Base-by-base conservation (phyloP, 1,284 basidiomycete species). In the Phaffia rhodozyma region DNA sequence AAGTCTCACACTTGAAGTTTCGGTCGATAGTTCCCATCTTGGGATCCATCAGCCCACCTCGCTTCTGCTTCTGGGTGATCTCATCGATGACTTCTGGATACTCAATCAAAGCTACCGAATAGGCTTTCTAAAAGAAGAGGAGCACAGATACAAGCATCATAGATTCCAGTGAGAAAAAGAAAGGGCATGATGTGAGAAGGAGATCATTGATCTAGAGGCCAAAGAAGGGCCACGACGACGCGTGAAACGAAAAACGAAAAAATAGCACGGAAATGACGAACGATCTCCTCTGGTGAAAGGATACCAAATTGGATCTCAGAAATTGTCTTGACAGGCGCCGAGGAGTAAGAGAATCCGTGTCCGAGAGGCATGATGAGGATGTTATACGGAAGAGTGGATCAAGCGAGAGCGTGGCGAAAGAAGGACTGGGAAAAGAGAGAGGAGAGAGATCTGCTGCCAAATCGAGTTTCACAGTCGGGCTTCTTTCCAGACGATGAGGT, bases 1-100 rank as follows among this genome's bases (percentile, higher is more conserved):
- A 98, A 30, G 96, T 98, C 79, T 97, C 92, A 75, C 96, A 98
- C 80, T 98, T 98, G 81, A 96, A 97, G 77, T 97, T 97, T 69
- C 96, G 84, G 80, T 98, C 94, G 75, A 97, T 97, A 56, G 90
- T 99, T 57, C 96, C 96, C 86, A 98, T 91, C 66, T 91, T 85
- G 61, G 93, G 91, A 79, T 99, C 96, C 84, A 96, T 96, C 71
- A 98, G 81, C 67, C 96, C 96, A 66, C 89, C 92, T 65, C 84
- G 81, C 79, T 92, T 94, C 60, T 86, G 89, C 75, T 86, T 89
- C 74, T 85, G 87, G 1, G 85, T 89, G 43, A 84, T 79, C 76
- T 99, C 96, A 74, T 99, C 96, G 84, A 93, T 92, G 67, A 97
- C 92, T 75, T 98, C 96, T 20, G 94, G 92, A 78, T 90, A 86